Evolutionary conservation across 352 stramenopile genomes (phyloP).

Genomic region (Phytophthora hybrid): DNA sequence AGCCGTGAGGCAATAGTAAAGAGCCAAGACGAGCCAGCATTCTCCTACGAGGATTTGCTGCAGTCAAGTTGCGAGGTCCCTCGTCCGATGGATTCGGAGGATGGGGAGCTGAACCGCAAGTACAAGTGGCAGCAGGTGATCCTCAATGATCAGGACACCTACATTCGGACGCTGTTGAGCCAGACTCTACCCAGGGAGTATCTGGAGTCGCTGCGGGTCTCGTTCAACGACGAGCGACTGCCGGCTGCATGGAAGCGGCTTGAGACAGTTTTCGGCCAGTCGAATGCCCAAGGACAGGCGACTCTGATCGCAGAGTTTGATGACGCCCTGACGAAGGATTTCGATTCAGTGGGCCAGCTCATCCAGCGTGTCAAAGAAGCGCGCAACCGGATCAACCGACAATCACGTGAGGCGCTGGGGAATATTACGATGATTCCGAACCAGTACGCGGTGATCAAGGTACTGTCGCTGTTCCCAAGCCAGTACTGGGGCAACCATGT

Average conservation of each 20-base stretch:
- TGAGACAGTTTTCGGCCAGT: not conserved
- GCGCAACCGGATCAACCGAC: not conserved
- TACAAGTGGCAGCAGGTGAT: conserved; percentile 6
- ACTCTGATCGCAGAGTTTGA: conserved; percentile 4
- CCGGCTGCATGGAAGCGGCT: not conserved
- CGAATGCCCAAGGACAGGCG: not conserved
- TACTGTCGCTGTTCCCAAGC: not conserved
- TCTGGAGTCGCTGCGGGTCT: not conserved
- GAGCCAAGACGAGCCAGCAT: not conserved
- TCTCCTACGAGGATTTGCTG: not conserved
- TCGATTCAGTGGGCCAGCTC: not conserved
- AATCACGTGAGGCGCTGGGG: not conserved
- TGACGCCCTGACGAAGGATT: not conserved
- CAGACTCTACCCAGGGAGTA: not conserved
- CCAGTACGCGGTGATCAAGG: not conserved
- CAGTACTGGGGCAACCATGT: conserved; percentile 12
- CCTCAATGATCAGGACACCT: not conserved
- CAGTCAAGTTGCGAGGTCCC: not conserved
- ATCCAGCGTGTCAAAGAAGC: not conserved
- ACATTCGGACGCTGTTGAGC: conserved; percentile 16
- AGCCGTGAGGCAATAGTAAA: not conserved
- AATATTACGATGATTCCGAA: not conserved
- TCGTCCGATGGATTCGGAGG: not conserved
- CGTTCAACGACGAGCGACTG: not conserved
- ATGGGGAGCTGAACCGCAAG: not conserved